Percentiles rank a stretch among this genome's conserved stretches.
Conservation (phyloP, 768 basidiomycete species). For the Suillus luteus region DNA sequence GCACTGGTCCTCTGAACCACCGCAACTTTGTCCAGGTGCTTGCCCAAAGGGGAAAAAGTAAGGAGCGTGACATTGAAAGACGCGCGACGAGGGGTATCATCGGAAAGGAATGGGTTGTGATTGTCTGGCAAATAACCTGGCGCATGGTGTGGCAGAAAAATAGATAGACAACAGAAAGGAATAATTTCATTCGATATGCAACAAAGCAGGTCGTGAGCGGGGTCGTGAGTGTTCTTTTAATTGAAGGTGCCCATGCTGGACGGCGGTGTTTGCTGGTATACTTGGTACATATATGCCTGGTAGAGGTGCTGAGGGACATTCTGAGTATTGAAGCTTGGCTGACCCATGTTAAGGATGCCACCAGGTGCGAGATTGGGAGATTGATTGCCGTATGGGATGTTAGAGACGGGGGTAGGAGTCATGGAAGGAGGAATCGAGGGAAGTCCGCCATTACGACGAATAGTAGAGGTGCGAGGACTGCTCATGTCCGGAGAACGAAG, state of each 20-base stretch:
- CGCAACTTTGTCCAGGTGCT: conserved; percentile 24
- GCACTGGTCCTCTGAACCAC: conserved; percentile 27
- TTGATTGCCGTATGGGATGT: conserved; percentile 57
- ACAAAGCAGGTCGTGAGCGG: conserved; percentile 45
- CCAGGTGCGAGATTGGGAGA: conserved; percentile 58
- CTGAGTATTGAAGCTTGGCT: conserved; percentile 62
- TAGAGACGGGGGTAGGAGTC: conserved; percentile 29
- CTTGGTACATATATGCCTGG: conserved; percentile 82
- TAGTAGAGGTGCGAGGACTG: conserved; percentile 47
- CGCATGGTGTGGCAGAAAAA: conserved; percentile 26
- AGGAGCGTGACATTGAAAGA: conserved; percentile 24
- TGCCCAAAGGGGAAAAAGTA: conserved; percentile 19
- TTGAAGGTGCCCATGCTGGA: conserved; percentile 79
- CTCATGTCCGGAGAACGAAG: conserved; percentile 49
- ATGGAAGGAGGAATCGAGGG: conserved; percentile 36
- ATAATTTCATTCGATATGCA: conserved; percentile 35
- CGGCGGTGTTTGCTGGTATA: conserved; percentile 76
- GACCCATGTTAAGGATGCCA: conserved; percentile 63
- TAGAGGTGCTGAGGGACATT: conserved; percentile 71
- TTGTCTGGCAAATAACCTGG: conserved; percentile 28
- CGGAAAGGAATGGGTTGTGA: conserved; percentile 28
- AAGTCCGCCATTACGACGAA: conserved; percentile 49
- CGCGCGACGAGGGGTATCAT: conserved; percentile 35
- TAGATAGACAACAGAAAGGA: conserved; percentile 36
- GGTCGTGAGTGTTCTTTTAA: conserved; percentile 41